Conservation (phyloP, 805 yeast genomes). For the Kuraishia molischiana region DNA sequence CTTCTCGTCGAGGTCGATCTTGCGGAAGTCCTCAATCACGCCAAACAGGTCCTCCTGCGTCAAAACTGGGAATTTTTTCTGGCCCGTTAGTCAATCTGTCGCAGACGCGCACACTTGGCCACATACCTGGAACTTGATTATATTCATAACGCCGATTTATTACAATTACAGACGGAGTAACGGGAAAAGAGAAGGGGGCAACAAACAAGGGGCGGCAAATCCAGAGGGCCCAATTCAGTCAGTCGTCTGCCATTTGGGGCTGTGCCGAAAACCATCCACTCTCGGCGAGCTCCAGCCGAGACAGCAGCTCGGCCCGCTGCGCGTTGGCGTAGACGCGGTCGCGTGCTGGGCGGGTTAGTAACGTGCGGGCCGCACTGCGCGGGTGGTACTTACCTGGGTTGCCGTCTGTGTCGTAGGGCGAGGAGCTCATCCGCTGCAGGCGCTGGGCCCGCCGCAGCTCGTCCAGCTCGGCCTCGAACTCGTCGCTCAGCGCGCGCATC, state of each 20-base stretch:
- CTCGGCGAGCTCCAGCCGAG: no score
- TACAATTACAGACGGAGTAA: no score
- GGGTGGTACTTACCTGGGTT: no score
- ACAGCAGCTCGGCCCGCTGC: no score
- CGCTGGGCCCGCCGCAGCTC: slow-evolving; percentile 3
- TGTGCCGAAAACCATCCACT: not conserved
- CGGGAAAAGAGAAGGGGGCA: no score
- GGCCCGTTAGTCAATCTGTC: slow-evolving; percentile 2
- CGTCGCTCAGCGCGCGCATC: slow-evolving; percentile 21
- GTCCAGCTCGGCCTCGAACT: slow-evolving; percentile 17
- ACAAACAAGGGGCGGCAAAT: no score
- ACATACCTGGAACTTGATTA: slow-evolving; percentile 51
- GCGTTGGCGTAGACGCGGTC: no score
- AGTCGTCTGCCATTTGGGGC: not conserved
- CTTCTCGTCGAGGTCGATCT: slow-evolving; percentile 79
- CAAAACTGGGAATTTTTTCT: slow-evolving; percentile 79
- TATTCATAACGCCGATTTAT: slow-evolving; percentile 36
- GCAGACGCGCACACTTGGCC: not conserved
- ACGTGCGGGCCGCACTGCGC: no score
- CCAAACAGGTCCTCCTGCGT: slow-evolving; percentile 80
- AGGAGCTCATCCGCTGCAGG: not conserved
- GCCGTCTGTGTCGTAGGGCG: no score
- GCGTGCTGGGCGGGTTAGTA: slow-evolving; percentile 2
- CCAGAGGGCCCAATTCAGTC: no score
- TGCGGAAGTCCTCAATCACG: slow-evolving; percentile 79